A percentile compares a stretch with the other conserved stretches of the same genome.
phyloP scores from a whole-genome alignment of 2,329 filamentous ascomycete genomes.

The Fusarium virguliforme region DNA sequence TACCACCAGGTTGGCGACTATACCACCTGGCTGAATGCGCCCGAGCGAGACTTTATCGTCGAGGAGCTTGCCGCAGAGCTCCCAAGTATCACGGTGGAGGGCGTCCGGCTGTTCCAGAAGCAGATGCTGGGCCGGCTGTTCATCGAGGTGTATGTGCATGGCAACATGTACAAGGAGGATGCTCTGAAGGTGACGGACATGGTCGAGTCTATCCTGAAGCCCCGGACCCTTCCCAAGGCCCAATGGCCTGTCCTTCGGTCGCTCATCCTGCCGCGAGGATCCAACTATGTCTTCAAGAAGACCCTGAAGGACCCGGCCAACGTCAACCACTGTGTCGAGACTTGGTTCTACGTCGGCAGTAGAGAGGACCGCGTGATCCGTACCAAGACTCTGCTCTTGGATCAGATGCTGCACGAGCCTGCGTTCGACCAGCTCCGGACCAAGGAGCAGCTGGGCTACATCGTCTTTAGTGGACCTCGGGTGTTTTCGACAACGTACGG shows the following conservation, averaged over 20 bases:
- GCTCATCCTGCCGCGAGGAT: slow-evolving; percentile 82
- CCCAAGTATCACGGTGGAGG: slow-evolving; percentile 79
- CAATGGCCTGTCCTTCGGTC: slow-evolving; percentile 88
- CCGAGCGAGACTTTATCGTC: slow-evolving; percentile 80
- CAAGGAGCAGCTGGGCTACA: slow-evolving; percentile 97
- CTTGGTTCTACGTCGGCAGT: slow-evolving; percentile 80
- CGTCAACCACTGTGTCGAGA: slow-evolving; percentile 89
- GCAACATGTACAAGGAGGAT: slow-evolving; percentile 95
- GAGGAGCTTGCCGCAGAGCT: slow-evolving; percentile 87
- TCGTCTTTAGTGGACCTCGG: slow-evolving; percentile 88
- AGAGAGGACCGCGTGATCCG: slow-evolving; percentile 78
- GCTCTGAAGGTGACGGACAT: slow-evolving; percentile 88
- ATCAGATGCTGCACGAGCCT: slow-evolving; percentile 93
- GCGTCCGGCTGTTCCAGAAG: slow-evolving; percentile 83
- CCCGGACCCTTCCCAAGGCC: slow-evolving; percentile 79
- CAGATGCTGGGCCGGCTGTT: slow-evolving; percentile 87
- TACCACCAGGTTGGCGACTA: slow-evolving; percentile 91
- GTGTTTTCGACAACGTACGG: slow-evolving; percentile 84
- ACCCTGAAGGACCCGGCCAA: slow-evolving; percentile 89
- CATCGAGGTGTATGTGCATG: slow-evolving; percentile 90
- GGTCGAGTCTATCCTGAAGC: slow-evolving; percentile 83
- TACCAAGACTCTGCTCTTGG: slow-evolving; percentile 84
- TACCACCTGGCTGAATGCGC: slow-evolving; percentile 83
- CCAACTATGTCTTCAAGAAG: slow-evolving; percentile 88
- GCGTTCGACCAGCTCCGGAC: slow-evolving; percentile 95